Conservation (phyloP, 2,329 filamentous ascomycete genomes). For the Juglanconis sp. region DNA sequence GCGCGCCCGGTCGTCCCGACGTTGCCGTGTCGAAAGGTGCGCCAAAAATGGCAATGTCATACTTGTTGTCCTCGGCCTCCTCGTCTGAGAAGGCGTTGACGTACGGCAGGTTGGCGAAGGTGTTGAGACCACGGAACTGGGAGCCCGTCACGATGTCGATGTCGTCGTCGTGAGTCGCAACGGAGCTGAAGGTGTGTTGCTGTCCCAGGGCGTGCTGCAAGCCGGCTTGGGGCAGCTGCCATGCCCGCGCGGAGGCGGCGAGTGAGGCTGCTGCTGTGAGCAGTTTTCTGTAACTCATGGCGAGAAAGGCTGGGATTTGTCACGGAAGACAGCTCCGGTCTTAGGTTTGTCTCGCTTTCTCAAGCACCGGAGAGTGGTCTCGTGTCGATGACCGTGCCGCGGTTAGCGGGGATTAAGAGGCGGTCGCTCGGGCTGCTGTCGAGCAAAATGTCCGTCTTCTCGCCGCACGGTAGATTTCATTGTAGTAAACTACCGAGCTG, state of each 20-base stretch:
- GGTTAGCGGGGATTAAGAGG: too few species aligned
- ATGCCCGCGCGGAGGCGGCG: background rate
- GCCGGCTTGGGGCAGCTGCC: conserved; percentile 8
- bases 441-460: too few species aligned
- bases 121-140: conserved; percentile 55
- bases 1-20: conserved; percentile 14
- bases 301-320: background rate
- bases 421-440: too few species aligned
- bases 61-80: conserved; percentile 39
- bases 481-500: too few species aligned
- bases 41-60: conserved; percentile 56
- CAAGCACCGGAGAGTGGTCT: too few species aligned
- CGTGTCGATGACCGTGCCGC: too few species aligned
- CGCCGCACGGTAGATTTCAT: too few species aligned
- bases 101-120: conserved; percentile 60
- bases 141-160: conserved; percentile 40
- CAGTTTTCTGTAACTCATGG: conserved; percentile 4
- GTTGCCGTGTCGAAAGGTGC: conserved; percentile 46
- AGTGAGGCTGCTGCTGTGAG: background rate
- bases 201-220: background rate
- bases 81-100: conserved; percentile 58
- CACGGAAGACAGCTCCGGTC: too few species aligned
- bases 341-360: too few species aligned
- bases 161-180: conserved; percentile 24
- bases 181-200: conserved; percentile 3